phyloP scores from a whole-genome alignment of 2,329 filamentous ascomycete genomes.

The Sclerotinia glacialis region DNA sequence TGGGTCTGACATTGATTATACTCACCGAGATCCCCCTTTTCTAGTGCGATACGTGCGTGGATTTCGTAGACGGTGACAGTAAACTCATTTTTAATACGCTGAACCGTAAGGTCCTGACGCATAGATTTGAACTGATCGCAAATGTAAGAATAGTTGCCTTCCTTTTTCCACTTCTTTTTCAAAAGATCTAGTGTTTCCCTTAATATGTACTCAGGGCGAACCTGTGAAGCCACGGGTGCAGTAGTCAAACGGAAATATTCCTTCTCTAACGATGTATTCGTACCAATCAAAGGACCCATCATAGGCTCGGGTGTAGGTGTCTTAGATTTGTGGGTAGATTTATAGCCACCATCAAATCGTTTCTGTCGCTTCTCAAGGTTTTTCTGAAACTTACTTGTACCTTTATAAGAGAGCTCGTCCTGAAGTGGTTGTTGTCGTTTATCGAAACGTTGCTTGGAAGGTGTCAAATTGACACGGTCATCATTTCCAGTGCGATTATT shows the following conservation, averaged over 20 bases:
- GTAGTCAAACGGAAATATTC: conserved; percentile 91
- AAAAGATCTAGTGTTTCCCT: conserved; percentile 82
- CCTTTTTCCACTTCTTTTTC: conserved; percentile 91
- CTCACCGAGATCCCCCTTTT: conserved; percentile 99
- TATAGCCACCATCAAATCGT: conserved; percentile 72
- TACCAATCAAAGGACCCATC: conserved; percentile 76
- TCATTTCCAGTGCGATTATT: conserved; percentile 58
- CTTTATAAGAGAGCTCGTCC: conserved; percentile 47
- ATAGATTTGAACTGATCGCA: conserved; percentile 99
- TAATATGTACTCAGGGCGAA: conserved; percentile 78
- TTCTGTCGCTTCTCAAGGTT: conserved; percentile 84
- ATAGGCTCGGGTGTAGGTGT: conserved; percentile 57
- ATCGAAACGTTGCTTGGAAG: conserved; percentile 40
- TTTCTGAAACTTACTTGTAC: conserved; percentile 84
- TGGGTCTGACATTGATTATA: conserved; percentile 99
- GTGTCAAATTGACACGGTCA: conserved; percentile 62
- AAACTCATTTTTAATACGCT: conserved; percentile 95
- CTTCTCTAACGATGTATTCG: conserved; percentile 83
- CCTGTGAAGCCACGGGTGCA: conserved; percentile 81
- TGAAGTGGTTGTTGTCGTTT: conserved; percentile 48
- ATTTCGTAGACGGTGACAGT: conserved; percentile 97
- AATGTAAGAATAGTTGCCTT: conserved; percentile 94
- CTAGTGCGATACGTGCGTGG: conserved; percentile 93
- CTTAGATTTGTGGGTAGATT: conserved; percentile 47
- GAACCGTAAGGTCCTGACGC: conserved; percentile 95